phyloP scores from a whole-genome alignment of 2,329 filamentous ascomycete species.

The Fonsecaea erecta region DNA sequence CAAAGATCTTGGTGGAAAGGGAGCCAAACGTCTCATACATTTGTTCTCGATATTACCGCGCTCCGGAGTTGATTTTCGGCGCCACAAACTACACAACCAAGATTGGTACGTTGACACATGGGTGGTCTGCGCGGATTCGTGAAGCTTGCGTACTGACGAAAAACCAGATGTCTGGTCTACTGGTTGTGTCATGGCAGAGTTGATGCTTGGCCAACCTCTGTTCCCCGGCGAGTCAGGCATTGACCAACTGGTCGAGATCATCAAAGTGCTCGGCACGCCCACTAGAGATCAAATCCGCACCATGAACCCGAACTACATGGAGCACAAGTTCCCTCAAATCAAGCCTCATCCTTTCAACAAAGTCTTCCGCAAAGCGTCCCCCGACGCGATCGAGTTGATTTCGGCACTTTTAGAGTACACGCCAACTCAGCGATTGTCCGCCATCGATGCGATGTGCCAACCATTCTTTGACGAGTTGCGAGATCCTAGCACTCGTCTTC shows the following conservation, averaged over 20 bases:
- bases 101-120: conserved; percentile 75
- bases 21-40: conserved; percentile 99
- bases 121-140: conserved; percentile 26
- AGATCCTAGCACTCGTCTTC: conserved; percentile 86
- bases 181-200: conserved; percentile 97
- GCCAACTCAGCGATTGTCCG: conserved; percentile 89
- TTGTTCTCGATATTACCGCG: conserved; percentile 97
- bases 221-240: conserved; percentile 99
- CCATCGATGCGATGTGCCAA: conserved; percentile 96
- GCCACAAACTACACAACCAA: conserved; percentile 99
- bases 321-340: conserved; percentile 99
- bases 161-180: conserved; percentile 94
- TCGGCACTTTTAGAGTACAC: conserved; percentile 95
- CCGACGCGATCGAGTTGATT: conserved; percentile 92
- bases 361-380: conserved; percentile 96
- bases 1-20: conserved; percentile 97
- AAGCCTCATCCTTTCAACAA: conserved; percentile 99
- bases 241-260: conserved; percentile 97
- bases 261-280: conserved; percentile 96
- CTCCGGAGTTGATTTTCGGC: conserved; percentile 96
- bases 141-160: conserved; percentile 19
- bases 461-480: conserved; percentile 98
- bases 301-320: conserved; percentile 99
- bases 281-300: conserved; percentile 98
- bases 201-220: conserved; percentile 97